A percentile compares a stretch with the other conserved stretches of the same genome.
Evolutionary conservation across 2,329 filamentous ascomycete genomes (phyloP).

Genomic region (Aspergillus novoparasiticus): DNA sequence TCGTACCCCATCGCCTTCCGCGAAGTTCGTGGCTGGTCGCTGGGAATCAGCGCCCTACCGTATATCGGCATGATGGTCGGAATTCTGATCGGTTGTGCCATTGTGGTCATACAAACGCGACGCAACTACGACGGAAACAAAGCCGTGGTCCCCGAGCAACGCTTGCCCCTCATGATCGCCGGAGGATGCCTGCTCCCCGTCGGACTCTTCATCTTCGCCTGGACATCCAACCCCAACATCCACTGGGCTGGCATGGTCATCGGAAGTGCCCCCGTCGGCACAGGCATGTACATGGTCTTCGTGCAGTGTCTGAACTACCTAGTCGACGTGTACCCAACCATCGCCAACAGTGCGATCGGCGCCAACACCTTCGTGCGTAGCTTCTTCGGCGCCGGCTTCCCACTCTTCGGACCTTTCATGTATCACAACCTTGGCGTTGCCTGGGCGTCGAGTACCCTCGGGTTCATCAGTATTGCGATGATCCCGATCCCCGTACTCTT

Average conservation of each 20-base stretch:
- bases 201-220: conserved; percentile 32
- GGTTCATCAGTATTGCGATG: not conserved
- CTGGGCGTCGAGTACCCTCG: not conserved
- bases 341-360: conserved; percentile 11
- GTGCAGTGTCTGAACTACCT: conserved; percentile 57
- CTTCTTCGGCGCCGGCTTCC: not conserved
- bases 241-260: conserved; percentile 15
- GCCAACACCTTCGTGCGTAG: conserved; percentile 4
- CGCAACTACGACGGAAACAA: not conserved
- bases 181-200: conserved; percentile 18
- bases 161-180: not conserved
- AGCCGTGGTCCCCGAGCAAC: not conserved
- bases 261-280: conserved; percentile 53
- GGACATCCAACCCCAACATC: conserved; percentile 11
- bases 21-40: not conserved
- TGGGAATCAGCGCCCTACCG: not conserved
- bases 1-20: not conserved
- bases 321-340: conserved; percentile 50
- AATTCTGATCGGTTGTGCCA: not conserved
- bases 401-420: not conserved
- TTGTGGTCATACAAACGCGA: not conserved
- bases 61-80: not conserved
- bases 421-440: not conserved
- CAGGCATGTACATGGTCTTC: conserved; percentile 57
- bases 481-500: not conserved